These are phyloP conservation scores for Penicillium sp. DNA, from an alignment of 2,329 filamentous ascomycete species.

Conservation along the genomic window DNA sequence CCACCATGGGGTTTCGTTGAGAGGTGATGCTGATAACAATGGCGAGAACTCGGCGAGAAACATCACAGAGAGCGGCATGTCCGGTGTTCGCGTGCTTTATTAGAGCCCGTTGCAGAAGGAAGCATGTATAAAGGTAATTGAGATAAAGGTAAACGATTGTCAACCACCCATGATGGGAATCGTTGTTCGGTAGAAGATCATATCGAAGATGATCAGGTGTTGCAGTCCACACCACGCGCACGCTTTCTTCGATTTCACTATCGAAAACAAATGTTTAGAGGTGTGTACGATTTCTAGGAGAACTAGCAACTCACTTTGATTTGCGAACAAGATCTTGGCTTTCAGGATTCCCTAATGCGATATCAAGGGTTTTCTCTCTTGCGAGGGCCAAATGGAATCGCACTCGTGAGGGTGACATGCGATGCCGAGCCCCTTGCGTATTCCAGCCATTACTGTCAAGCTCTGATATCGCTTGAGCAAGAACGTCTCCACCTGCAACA, in stretches of 20 bases:
- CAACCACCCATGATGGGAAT: constrained; percentile 19
- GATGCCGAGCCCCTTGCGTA: constrained; percentile 14
- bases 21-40: constrained; percentile 31
- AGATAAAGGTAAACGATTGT: constrained; percentile 31
- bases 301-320: constrained; percentile 22
- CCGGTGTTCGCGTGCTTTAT: constrained; percentile 34
- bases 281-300: not conserved
- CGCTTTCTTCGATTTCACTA: constrained; percentile 29
- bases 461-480: constrained; percentile 26
- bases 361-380: constrained; percentile 33
- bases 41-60: constrained; percentile 32
- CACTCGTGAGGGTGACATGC: constrained; percentile 25
- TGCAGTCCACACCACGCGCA: constrained; percentile 26
- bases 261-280: not conserved
- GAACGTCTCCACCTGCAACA: constrained; percentile 24
- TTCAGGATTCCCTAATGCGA: constrained; percentile 29
- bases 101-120: constrained; percentile 35
- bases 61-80: constrained; percentile 33
- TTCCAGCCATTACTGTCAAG: constrained; percentile 33
- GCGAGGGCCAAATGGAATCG: constrained; percentile 30
- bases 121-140: constrained; percentile 38
- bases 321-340: constrained; percentile 26
- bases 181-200: constrained; percentile 16
- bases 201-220: constrained; percentile 29
- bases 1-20: constrained; percentile 28